Evolutionary conservation across 2,329 filamentous ascomycete species (phyloP), one percentile per base, ranked within the genome.

Genomic region (Akanthomyces dipterigenus): DNA sequence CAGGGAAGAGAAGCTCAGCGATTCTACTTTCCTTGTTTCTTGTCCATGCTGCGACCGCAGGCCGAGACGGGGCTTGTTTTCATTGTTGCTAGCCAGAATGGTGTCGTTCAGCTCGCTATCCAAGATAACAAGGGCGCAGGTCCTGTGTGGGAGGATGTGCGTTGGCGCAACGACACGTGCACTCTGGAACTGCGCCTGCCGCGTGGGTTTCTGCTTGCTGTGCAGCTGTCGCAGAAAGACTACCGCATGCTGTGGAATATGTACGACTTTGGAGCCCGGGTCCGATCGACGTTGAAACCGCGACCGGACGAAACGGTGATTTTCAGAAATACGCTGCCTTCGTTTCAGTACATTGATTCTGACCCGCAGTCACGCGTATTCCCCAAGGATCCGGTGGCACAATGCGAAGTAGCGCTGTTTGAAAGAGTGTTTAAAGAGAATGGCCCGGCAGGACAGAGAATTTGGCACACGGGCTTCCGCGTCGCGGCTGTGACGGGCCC

Each of bases 281-380:
- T 93, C 2, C 88, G 92, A 69, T 80, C 82, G 28, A 89, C 85
- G 56, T 78, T 96, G 46, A 85, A 85, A 40, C 85, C 87, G 7
- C 82, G 85, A 45, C 79, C 80, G 34, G 88, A 90, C 57, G 93
- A 97, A 74, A 79, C 78, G 2, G 74, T 88, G 61, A 79, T 89
- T 2, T 91, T 90, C 70, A 85, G 88, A 67, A 82, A 84, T 8
- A 86, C 83, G 1, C 76, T 96, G 9, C 84, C 85, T 49, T 83
- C 87, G 28, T 91, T 96, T 65, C 90, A 93, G 68, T 95, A 93
- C 70, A 88, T 91, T 69, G 91, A 96, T 69, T 81, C 87, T 1
- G 83, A 85, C 66, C 78, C 85, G n/a, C 81, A 89, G 62, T 81
- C 88, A 16, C 82, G 86, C 62, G 80, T 83, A 1, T 96, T 96